Evolutionary conservation across 176 grass and related monocot genomes (phyloP), one percentile per base, ranked within the genome.

Genomic region (Oryza rufipogon): DNA sequence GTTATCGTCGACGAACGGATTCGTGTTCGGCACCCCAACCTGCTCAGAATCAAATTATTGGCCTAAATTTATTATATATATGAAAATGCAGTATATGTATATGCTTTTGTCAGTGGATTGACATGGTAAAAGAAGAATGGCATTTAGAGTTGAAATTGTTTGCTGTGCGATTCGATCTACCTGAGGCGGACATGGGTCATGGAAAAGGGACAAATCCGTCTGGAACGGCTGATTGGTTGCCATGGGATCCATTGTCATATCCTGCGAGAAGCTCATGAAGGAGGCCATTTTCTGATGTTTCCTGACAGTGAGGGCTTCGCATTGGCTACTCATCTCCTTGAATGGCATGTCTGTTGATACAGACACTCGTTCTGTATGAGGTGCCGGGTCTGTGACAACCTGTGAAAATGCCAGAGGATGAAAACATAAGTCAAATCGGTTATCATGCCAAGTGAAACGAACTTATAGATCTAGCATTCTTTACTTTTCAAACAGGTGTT

Each of bases 231-330:
- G 85, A 20, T 80, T 75, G 81, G 34, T 74, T 46, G 81, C 76
- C 52, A 54, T 11, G 6, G 76, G 44, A 14, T 23, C 42, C 5
- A 56, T n/a, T 64, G 87, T 85, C 65, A 70, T 48, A 48, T 75
- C 80, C 23, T 85, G 81, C 79, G 91, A 85, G 71, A 87, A 82
- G 76, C 81, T 94, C 86, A 95, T 81, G 82, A 99, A 91, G 78
- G 88, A 77, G 16, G 88, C 91, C 97, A 99, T 91, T 79, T 99
- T 99, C 73, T 92, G 91, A 70, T 96, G 93, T 81, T 99, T 99
- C 49, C 86, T 91, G 9, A 94, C 86, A 14, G 91, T 85, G 30
- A 99, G 86, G 84, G 97, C 97, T 68, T 98, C 91, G 2, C 92
- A 94, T 15, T 94, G 89, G 82, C 81, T 85, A 75, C 86, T 88